A percentile compares a stretch with the other conserved stretches of the same genome.
These are phyloP conservation scores for Fusarium protoensiforme DNA, from an alignment of 2,329 filamentous ascomycete species.

Conservation along the genomic window DNA sequence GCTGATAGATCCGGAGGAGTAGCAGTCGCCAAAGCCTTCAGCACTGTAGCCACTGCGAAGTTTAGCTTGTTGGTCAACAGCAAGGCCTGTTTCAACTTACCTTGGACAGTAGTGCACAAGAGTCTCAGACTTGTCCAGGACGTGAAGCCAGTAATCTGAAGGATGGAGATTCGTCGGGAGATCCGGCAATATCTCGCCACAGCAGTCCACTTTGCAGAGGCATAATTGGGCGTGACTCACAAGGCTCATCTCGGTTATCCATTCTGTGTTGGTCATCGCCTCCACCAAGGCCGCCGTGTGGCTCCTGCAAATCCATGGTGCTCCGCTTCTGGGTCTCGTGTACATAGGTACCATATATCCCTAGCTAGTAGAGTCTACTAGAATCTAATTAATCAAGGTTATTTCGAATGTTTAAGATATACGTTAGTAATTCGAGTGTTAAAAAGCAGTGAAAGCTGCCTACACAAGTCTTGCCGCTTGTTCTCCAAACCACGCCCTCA, in stretches of 20 bases:
- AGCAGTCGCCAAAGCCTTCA: background rate
- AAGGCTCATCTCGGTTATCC: background rate
- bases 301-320: too few relatives aligned
- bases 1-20: background rate
- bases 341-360: too few relatives aligned
- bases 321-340: too few relatives aligned
- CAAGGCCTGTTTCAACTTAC: background rate
- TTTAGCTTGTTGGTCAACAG: background rate
- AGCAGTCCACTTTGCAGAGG: background rate
- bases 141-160: background rate
- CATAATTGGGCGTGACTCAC: background rate
- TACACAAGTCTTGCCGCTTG: background rate
- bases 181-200: background rate
- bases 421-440: too few relatives aligned
- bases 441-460: too few relatives aligned
- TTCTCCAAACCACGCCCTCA: slow-evolving; percentile 32
- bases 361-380: too few relatives aligned
- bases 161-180: background rate
- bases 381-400: too few relatives aligned
- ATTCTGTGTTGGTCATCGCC: background rate
- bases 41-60: background rate
- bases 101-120: background rate
- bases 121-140: background rate
- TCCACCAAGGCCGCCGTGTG: too few relatives aligned
- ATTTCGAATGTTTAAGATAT: too few relatives aligned